phyloP scores from a whole-genome alignment of 192 early-diverging fungal species.

The Umbelopsis sp. region DNA sequence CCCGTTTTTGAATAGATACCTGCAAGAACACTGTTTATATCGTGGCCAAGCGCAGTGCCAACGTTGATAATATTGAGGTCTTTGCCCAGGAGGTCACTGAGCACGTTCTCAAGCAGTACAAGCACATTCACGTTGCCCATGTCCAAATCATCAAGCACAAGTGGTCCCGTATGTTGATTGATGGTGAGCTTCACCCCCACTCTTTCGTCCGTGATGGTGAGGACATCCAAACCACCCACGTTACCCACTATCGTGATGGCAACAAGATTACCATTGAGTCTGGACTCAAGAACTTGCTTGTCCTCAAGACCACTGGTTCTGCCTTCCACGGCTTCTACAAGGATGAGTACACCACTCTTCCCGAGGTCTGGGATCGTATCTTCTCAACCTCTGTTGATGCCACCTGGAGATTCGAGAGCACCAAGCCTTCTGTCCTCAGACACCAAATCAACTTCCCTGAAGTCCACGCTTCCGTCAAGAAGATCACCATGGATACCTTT shows the following conservation, averaged over 20 bases:
- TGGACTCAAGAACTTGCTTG: conserved; percentile 70
- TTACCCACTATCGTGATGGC: conserved; percentile 48
- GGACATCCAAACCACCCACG: conserved; percentile 63
- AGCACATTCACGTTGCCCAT: conserved; percentile 62
- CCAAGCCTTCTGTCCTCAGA: conserved; percentile 25
- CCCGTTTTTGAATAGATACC: conserved; percentile 44
- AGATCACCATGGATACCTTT: conserved; percentile 74
- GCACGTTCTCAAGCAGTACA: conserved; percentile 74
- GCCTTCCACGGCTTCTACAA: conserved; percentile 73
- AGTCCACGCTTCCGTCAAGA: conserved; percentile 58
- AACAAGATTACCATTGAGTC: conserved; percentile 55
- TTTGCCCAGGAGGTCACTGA: conserved; percentile 70
- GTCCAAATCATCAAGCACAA: conserved; percentile 73
- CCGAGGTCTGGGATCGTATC: conserved; percentile 75
- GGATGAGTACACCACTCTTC: conserved; percentile 75
- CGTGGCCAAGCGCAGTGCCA: conserved; percentile 69
- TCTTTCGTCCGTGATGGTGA: conserved; percentile 75
- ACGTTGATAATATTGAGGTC: conserved; percentile 70
- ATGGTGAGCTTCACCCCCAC: conserved; percentile 66
- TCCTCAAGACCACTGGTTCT: conserved; percentile 85
- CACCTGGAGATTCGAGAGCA: conserved; percentile 60
- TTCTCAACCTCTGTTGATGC: conserved; percentile 74
- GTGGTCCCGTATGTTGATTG: conserved; percentile 73
- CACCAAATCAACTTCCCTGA: conserved; percentile 49
- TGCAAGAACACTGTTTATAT: conserved; percentile 79